Evolutionary conservation across 345 rosid genomes (phyloP), one percentile per base, ranked within the genome.

Genomic region (Camelina hispida): DNA sequence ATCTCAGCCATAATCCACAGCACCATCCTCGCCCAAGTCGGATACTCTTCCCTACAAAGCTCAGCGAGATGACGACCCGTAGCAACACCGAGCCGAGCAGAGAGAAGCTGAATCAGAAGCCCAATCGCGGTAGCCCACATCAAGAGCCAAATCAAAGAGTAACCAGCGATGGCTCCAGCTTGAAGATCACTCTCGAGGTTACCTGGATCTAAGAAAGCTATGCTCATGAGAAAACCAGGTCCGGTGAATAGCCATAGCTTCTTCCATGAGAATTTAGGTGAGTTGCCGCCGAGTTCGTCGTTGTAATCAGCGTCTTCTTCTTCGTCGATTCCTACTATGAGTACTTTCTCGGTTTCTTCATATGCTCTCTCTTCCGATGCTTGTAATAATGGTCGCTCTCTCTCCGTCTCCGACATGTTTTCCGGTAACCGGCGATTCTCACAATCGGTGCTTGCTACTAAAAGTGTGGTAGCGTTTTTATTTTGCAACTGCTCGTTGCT

Each of bases 101-200:
- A 48, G 37, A 92, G 81, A 17, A 94, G 90, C 83, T 94, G 98
- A 59, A 94, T 92, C 40, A 94, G 71, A 17, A 94, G 86, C 17
- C 98, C 98, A 78, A 94, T 89, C 43, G 88, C 96, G 4, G 98
- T 94, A 3, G 98, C 96, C 95, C 96, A 94, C 83, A 94, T 63
- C 61, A 94, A 85, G 15, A 94, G 87, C 98, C 97, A 94, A 3
- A 94, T 85, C 66, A 94, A 69, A 30, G 97, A 88, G 86, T 92
- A 92, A 0, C 98, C 98, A 14, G 97, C 98, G 62, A 94, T 90
- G 18, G 98, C 98, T 2, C 97, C 98, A 9, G 97, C 89, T 81
- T 94, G 97, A 22, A 94, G 97, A 85, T 92, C 97, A 17, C 97
- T 93, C 75, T 94, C 98, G 52, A 94, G 82, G 75, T 94, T 94